Evolutionary conservation across 805 yeast genomes (phyloP), one percentile per base, ranked within the genome.

Genomic region (Metschnikowia cerradonensis): DNA sequence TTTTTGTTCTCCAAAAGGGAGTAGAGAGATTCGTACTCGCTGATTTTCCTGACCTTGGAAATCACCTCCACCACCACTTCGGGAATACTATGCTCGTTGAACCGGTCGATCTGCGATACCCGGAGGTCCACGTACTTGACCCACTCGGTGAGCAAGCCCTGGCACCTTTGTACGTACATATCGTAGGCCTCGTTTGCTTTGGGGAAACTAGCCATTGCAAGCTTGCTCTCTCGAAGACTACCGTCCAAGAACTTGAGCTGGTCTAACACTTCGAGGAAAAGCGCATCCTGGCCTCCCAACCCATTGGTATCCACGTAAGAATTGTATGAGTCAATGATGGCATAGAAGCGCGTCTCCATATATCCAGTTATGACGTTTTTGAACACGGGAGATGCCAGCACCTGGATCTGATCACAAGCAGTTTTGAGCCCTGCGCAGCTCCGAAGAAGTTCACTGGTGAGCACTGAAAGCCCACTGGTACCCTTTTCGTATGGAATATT

Each of bases 61-160:
- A 88, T 80, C 7, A 83, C 69, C 51, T 86, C 92, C n/a, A 84
- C 83, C 0, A 88, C 84, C 14, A 82, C 76, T 59, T 84, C 90
- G 40, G 87, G 78, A 41, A 89, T 80, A 47, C 88, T 87, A 57
- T 78, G 79, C 54, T 89, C 96, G 43, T 77, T 76, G 10, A 89
- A 86, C 37, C 85, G 62, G 8, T 75, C 70, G 50, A 81, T 62
- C n/a, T 71, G 60, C 15, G 62, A 67, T 15, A 83, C 79, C 41
- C 81, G 72, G 3, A 62, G 60, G 42, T 82, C 88, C 31, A 88
- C 82, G 52, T 75, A 78, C 41, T 68, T 68, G 50, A 89, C 73
- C 45, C 82, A 75, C 49, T 82, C 88, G 47, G 67, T 65, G 60
- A 87, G 82, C n/a, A 83, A 67, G 5, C 62, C 54, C 39, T 65